These are phyloP conservation scores for Aspergillus egyptiacus DNA, from an alignment of 495 filamentous ascomycete species.

Conservation along the genomic window DNA sequence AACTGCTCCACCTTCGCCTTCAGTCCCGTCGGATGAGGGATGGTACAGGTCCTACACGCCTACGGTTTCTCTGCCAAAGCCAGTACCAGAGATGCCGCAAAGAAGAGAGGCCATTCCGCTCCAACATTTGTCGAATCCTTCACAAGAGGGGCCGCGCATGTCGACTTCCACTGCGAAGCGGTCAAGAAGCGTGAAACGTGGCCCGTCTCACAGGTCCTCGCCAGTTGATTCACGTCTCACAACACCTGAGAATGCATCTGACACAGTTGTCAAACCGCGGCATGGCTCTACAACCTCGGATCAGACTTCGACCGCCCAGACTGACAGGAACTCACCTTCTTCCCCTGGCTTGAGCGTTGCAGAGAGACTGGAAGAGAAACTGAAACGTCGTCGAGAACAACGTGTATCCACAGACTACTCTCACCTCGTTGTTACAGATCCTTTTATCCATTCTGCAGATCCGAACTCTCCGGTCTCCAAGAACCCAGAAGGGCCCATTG, in stretches of 20 bases:
- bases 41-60: neutral
- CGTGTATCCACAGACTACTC: conserved; percentile 18
- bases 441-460: neutral
- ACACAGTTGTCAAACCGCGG: conserved; percentile 18
- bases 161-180: conserved; percentile 12
- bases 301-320: neutral
- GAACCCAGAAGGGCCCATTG: neutral
- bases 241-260: conserved; percentile 24
- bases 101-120: neutral
- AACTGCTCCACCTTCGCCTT: neutral
- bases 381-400: conserved; percentile 25
- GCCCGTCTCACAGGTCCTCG: neutral
- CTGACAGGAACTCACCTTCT: conserved; percentile 1
- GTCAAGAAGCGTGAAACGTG: conserved; percentile 20
- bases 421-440: conserved; percentile 9
- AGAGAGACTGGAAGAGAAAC: conserved; percentile 35
- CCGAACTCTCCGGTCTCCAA: neutral
- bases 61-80: neutral
- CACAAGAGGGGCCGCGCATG: conserved; percentile 2
- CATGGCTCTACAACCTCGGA: neutral
- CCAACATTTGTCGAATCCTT: neutral
- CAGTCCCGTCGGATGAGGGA: neutral
- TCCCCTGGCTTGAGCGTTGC: conserved; percentile 25
- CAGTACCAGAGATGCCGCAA: neutral
- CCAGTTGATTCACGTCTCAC: neutral